Base-by-base conservation (phyloP, 2,329 filamentous ascomycete genomes). In the Acrodontium crateriforme region DNA sequence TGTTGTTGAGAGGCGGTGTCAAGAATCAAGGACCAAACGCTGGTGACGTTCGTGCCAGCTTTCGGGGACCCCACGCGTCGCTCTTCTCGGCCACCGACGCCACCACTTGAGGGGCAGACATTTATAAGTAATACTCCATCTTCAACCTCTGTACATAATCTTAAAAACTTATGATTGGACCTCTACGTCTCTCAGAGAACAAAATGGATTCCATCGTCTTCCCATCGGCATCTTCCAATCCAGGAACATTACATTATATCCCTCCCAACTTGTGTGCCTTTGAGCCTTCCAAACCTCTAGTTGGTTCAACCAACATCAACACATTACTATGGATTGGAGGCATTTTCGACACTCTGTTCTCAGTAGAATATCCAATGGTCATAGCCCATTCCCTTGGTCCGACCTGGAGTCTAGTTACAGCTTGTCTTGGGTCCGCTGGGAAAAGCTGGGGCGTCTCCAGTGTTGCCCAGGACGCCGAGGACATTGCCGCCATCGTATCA, bases 271-370 rank as follows among this genome's bases (percentile, higher is more conserved):
- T 62, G 33, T 41, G 53, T 32, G 60, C 60, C 17, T 65, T 65
- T 42, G 61, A 64, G 36, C 57, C 61, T 31, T 34, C 35, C 22
- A 43, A 49, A 17, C 36, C 46, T 5, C 39, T 45, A 24, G 34
- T 33, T 30, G 29, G 21, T 17, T 25, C 40, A 14, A 20, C 28
- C 15, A 49, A 52, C 32, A 56, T 49, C 27, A 71, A 80, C 52
- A 73, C 71, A 3, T 52, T 83, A 29, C 52, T 83, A 35, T 78
- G 78, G 55, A 65, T 82, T 37, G 76, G 74, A 36, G 78, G 78
- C 18, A 65, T 84, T 10, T 66, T 65, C 19, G 78, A 82, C 50
- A 76, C 76, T 2, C 69, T 77, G 33, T 69, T 78, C 37, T 74
- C 71, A 0, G 64, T 78, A 6, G 56, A 63, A 1, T 80, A 78